phyloP scores from a whole-genome alignment of 371 early-diverging fungal genomes.

The Lichtheimia corymbifera region DNA sequence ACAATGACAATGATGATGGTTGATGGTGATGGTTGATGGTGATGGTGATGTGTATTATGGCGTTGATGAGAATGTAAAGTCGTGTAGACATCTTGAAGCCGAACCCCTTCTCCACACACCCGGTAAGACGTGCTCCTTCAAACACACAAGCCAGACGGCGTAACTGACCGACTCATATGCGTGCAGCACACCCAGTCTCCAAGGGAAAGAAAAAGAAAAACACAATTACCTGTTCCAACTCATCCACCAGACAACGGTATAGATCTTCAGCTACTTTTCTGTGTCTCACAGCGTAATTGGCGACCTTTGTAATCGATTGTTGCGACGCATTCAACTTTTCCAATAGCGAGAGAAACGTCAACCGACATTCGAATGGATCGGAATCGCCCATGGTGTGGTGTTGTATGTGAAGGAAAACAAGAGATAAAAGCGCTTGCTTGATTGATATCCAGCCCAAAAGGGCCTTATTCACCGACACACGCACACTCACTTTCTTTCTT shows the following conservation, averaged over 20 bases:
- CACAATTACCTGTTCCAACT: conserved; percentile 61
- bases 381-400: conserved; percentile 41
- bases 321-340: conserved; percentile 77
- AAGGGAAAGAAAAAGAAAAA: conserved; percentile 8
- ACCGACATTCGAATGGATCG: conserved; percentile 80
- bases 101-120: no score
- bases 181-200: not conserved
- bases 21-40: conserved; percentile 7
- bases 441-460: no score
- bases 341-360: conserved; percentile 63
- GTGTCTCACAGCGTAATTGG: conserved; percentile 69
- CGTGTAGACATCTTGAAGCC: no score
- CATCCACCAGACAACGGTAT: conserved; percentile 74
- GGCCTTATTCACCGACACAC: no score
- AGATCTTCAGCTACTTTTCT: conserved; percentile 70
- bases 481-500: no score
- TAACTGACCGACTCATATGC: no score
- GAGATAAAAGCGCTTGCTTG: not conserved
- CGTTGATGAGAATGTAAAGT: no score
- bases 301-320: conserved; percentile 71
- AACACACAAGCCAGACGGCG: no score
- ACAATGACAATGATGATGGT: conserved; percentile 9
- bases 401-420: not conserved
- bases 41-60: not conserved
- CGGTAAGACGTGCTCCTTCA: no score